Percentiles rank a stretch among this genome's conserved stretches.
phyloP scores from a whole-genome alignment of 441 rosid genomes.

The Adansonia madagascariensis region DNA sequence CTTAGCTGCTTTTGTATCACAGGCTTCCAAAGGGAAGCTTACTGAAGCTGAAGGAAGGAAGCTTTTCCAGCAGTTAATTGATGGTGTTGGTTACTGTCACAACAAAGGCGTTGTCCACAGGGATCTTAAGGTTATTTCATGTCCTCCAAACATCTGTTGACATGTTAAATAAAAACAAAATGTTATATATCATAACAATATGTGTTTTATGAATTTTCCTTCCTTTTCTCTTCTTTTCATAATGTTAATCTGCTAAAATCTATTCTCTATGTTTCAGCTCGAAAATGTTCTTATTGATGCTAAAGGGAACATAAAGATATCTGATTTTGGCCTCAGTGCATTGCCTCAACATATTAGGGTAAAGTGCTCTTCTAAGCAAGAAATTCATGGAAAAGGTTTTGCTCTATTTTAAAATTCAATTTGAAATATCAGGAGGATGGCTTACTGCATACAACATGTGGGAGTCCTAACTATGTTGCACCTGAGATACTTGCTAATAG shows the following conservation, averaged over 20 bases:
- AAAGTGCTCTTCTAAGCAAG: conserved; percentile 23
- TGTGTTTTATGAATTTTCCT: background rate
- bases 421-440: conserved; percentile 66
- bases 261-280: conserved; percentile 47
- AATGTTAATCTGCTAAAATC: background rate
- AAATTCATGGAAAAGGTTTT: background rate
- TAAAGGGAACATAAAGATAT: conserved; percentile 78
- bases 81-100: conserved; percentile 91
- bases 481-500: conserved; percentile 85
- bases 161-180: background rate
- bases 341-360: conserved; percentile 91
- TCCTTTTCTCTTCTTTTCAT: background rate
- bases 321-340: conserved; percentile 97
- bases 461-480: conserved; percentile 94
- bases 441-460: conserved; percentile 91
- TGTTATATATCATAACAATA: background rate
- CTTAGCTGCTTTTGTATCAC: conserved; percentile 24
- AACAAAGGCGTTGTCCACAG: conserved; percentile 86
- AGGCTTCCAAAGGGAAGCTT: conserved; percentile 82
- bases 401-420: conserved; percentile 2
- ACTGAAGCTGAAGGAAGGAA: conserved; percentile 77
- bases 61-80: conserved; percentile 92
- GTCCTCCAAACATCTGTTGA: background rate
- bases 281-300: conserved; percentile 89
- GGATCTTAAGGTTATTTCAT: conserved; percentile 80